These are phyloP conservation scores for Tetrahymena thermophila DNA, from an alignment of 73 alveolate genomes.

Conservation along the genomic window DNA sequence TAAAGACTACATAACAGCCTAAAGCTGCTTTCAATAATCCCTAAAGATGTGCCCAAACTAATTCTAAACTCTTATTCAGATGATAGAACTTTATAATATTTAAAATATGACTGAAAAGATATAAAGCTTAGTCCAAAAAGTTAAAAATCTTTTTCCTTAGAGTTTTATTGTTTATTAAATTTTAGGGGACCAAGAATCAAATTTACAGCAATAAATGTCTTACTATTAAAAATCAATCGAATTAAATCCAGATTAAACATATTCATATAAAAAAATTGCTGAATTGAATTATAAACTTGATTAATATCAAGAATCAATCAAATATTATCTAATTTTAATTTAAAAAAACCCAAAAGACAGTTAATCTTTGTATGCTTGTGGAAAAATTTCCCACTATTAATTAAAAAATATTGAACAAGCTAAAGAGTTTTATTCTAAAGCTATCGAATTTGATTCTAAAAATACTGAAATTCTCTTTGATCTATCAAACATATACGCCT, in stretches of 20 bases:
- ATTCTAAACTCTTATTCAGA: neutral
- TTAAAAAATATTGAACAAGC: neutral
- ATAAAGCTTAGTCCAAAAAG: neutral
- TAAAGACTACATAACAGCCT: neutral
- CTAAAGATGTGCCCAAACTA: neutral
- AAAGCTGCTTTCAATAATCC: neutral
- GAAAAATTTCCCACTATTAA: neutral
- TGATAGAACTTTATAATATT: neutral
- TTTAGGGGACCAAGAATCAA: neutral
- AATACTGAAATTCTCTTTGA: neutral
- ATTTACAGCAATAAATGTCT: neutral
- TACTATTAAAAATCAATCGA: neutral
- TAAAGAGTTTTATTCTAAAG: neutral
- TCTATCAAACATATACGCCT: neutral
- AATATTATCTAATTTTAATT: neutral
- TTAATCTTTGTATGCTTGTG: neutral
- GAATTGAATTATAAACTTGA: neutral
- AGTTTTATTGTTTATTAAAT: neutral
- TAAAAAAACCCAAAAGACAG: neutral
- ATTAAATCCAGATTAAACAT: neutral
- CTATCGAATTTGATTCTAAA: neutral
- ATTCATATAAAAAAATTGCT: neutral
- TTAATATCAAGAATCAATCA: neutral
- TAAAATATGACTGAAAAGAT: neutral
- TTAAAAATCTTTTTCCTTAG: neutral